phyloP scores from a whole-genome alignment of 495 filamentous ascomycete species.

The Letharia lupina region DNA sequence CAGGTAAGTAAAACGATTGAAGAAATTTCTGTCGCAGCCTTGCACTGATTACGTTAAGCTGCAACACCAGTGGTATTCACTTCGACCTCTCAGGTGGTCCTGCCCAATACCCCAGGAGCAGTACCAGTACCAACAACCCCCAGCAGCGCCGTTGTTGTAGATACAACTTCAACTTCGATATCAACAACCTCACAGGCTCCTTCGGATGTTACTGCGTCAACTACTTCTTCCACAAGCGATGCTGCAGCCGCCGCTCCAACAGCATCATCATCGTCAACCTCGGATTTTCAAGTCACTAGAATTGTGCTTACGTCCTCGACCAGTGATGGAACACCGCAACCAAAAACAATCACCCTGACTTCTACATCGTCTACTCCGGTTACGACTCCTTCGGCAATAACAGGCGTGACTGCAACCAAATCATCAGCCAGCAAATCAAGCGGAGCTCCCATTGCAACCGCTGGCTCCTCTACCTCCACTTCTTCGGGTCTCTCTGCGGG shows the following conservation, averaged over 20 bases:
- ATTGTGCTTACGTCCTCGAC: slow-evolving; percentile 23
- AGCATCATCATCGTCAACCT: slow-evolving; percentile 22
- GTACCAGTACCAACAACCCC: neutral
- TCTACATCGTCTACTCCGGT: slow-evolving; percentile 25
- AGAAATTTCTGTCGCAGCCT: neutral
- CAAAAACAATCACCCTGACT: slow-evolving; percentile 18
- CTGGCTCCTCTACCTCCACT: slow-evolving; percentile 18
- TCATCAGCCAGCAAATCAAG: slow-evolving; percentile 21
- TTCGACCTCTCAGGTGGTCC: neutral
- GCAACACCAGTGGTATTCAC: neutral
- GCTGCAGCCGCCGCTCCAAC: slow-evolving; percentile 26
- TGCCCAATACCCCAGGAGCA: neutral
- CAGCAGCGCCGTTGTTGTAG: neutral
- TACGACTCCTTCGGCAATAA: slow-evolving; percentile 4
- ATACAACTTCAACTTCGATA: neutral
- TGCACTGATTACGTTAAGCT: neutral
- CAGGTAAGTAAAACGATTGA: neutral
- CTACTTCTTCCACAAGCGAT: neutral
- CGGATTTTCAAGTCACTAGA: slow-evolving; percentile 28
- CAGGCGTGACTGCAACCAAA: slow-evolving; percentile 20
- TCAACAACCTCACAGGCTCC: slow-evolving; percentile 1
- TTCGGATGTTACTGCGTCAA: neutral
- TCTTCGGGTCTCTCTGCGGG: slow-evolving; percentile 47
- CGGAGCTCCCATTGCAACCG: slow-evolving; percentile 19
- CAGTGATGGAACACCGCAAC: slow-evolving; percentile 11